Evolutionary conservation across 345 rosid genomes (phyloP).

Genomic region (Erysimum cheiranthoides): DNA sequence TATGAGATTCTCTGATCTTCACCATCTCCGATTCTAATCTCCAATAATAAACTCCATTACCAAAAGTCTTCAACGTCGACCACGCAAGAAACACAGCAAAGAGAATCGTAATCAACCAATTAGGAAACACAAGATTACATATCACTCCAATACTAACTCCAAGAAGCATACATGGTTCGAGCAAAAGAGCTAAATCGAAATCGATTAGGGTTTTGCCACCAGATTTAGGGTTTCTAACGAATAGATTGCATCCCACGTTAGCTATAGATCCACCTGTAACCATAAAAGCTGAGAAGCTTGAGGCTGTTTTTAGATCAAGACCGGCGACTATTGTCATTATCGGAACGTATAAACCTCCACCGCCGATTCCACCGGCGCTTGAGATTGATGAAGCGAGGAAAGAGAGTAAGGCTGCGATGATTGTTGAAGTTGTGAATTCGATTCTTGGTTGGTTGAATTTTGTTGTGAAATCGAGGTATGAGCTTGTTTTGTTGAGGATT

Average conservation of each 20-base stretch:
- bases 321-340: constrained; percentile 70
- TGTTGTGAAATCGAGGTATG: constrained; percentile 38
- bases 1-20: constrained; percentile 27
- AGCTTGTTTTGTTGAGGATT: constrained; percentile 40
- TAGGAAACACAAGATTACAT: constrained; percentile 74
- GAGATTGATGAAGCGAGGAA: constrained; percentile 78
- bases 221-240: constrained; percentile 48
- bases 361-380: constrained; percentile 94
- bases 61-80: constrained; percentile 79
- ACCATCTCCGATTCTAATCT: constrained; percentile 61
- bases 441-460: constrained; percentile 42
- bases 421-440: constrained; percentile 45
- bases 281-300: constrained; percentile 86
- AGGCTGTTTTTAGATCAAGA: constrained; percentile 77
- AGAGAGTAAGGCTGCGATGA: constrained; percentile 59
- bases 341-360: constrained; percentile 85
- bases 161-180: constrained; percentile 82
- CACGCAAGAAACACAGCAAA: constrained; percentile 80
- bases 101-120: constrained; percentile 74
- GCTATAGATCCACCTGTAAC: constrained; percentile 89
- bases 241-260: constrained; percentile 67
- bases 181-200: constrained; percentile 68
- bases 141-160: constrained; percentile 90
- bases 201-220: constrained; percentile 61
- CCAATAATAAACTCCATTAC: constrained; percentile 66